phyloP scores from a whole-genome alignment of 2,329 filamentous ascomycete genomes.

The Colletotrichum cuscutae region DNA sequence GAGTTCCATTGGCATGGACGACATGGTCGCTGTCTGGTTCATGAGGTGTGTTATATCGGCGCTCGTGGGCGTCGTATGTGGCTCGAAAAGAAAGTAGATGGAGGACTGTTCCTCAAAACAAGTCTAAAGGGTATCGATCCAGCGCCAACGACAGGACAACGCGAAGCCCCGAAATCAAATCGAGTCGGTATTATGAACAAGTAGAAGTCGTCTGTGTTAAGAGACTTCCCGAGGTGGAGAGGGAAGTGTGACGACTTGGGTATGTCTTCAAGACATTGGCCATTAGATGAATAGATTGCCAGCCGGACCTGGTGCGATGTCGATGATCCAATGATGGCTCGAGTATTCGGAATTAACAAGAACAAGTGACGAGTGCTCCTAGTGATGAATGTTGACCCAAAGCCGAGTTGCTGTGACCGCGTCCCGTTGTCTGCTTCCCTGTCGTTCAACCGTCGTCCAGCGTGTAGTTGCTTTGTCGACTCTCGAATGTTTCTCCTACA shows the following conservation, averaged over 20 bases:
- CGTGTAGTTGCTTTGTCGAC: slow-evolving; percentile 5
- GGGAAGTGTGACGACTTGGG: slow-evolving; percentile 22
- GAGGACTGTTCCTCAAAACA: slow-evolving; percentile 11
- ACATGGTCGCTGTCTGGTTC: slow-evolving; percentile 36
- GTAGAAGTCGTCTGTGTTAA: slow-evolving; percentile 1
- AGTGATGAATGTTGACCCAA: background rate
- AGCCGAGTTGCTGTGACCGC: background rate
- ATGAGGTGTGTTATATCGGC: background rate
- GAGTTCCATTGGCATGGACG: slow-evolving; percentile 37
- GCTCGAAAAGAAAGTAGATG: background rate
- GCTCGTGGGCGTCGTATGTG: background rate
- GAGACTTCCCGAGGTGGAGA: slow-evolving; percentile 14
- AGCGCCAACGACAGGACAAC: background rate
- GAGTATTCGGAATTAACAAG: background rate
- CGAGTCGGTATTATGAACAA: slow-evolving; percentile 5
- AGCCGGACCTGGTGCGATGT: slow-evolving; percentile 1
- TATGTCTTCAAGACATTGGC: slow-evolving; percentile 20
- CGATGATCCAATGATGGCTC: slow-evolving; percentile 10
- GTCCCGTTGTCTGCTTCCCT: background rate
- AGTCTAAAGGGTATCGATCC: slow-evolving; percentile 8
- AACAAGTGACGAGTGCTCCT: background rate
- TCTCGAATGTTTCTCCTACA: background rate
- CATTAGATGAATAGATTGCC: slow-evolving; percentile 24
- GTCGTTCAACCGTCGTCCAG: background rate
- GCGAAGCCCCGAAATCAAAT: background rate